Evolutionary conservation across 2,329 filamentous ascomycete genomes (phyloP).

Genomic region (Neophaeococcomyces aloes): DNA sequence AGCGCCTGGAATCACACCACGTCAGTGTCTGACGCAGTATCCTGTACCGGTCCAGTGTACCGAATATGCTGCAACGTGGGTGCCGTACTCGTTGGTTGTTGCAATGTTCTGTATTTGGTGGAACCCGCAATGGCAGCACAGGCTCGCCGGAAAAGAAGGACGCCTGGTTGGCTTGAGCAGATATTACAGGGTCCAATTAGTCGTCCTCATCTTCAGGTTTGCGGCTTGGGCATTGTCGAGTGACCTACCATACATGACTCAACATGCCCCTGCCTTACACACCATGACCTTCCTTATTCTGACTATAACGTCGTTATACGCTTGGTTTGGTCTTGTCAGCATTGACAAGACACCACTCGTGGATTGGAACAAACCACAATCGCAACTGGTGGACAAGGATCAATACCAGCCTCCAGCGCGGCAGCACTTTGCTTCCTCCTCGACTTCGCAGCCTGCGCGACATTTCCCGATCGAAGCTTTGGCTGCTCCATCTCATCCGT

Average conservation of each 20-base stretch:
- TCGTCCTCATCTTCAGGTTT: slow-evolving; percentile 35
- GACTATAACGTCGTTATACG: slow-evolving; percentile 29
- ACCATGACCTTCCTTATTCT: slow-evolving; percentile 34
- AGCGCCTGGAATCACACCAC: slow-evolving; percentile 10
- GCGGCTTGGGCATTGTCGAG: slow-evolving; percentile 35
- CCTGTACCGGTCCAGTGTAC: slow-evolving; percentile 7
- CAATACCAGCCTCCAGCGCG: slow-evolving; percentile 16
- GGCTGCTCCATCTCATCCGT: slow-evolving; percentile 17
- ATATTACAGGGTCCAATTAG: slow-evolving; percentile 39
- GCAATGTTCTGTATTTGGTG: slow-evolving; percentile 39
- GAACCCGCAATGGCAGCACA: slow-evolving; percentile 38
- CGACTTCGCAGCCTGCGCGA: slow-evolving; percentile 6
- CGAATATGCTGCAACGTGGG: slow-evolving; percentile 12
- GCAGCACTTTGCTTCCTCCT: neutral
- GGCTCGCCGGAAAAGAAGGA: slow-evolving; percentile 32
- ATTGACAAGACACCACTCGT: slow-evolving; percentile 34
- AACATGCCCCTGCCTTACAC: slow-evolving; percentile 25
- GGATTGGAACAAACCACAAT: slow-evolving; percentile 18
- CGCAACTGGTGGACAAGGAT: slow-evolving; percentile 12
- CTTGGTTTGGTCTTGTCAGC: slow-evolving; percentile 30
- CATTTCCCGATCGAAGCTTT: slow-evolving; percentile 25
- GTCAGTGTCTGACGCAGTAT: neutral
- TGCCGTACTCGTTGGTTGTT: slow-evolving; percentile 28
- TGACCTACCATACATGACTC: slow-evolving; percentile 27
- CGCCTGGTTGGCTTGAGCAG: slow-evolving; percentile 33